Percentiles rank a stretch among this genome's conserved stretches.
phyloP scores from a whole-genome alignment of 352 stramenopile genomes.

The Globisporangium perplexum region DNA sequence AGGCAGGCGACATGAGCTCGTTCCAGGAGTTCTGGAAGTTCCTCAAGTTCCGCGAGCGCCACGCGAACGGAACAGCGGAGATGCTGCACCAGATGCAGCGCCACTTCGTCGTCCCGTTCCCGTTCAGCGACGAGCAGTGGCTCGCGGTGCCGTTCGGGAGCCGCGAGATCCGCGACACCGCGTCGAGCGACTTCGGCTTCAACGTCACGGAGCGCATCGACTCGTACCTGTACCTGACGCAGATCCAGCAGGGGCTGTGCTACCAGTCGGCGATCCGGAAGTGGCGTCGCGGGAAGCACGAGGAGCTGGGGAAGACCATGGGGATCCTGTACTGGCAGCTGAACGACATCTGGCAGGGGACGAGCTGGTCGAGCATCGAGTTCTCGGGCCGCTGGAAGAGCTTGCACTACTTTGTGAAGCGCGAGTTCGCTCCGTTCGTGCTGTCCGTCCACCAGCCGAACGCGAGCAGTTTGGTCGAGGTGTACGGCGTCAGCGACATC shows the following conservation, averaged over 20 bases:
- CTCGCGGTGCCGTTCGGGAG: conserved; percentile 19
- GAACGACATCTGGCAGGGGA: conserved; percentile 86
- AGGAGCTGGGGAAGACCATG: conserved; percentile 49
- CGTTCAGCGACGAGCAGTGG: conserved; percentile 54
- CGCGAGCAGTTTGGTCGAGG: conserved; percentile 18
- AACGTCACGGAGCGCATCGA: conserved; percentile 39
- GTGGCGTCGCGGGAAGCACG: conserved; percentile 61
- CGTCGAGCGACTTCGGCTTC: conserved; percentile 26
- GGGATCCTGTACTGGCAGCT: conserved; percentile 87
- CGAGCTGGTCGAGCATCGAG: conserved; percentile 85
- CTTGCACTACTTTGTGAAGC: conserved; percentile 69
- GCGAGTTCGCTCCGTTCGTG: conserved; percentile 64
- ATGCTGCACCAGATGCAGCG: conserved; percentile 67
- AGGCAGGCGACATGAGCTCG: conserved; percentile 44
- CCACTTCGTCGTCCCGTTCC: conserved; percentile 67
- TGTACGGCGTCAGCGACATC: conserved; percentile 47
- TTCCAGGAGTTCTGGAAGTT: conserved; percentile 71
- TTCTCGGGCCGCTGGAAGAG: conserved; percentile 77
- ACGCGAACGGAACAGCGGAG: conserved; percentile 68
- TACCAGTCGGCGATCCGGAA: conserved; percentile 71
- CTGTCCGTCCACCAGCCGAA: conserved; percentile 31
- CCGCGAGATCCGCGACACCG: background rate
- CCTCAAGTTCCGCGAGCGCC: conserved; percentile 76
- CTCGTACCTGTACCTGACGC: conserved; percentile 67
- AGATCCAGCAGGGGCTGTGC: conserved; percentile 74